A percentile compares a stretch with the other conserved stretches of the same genome.
phyloP scores from a whole-genome alignment of 371 early-diverging fungal species.

The Rhizopus microsporus region DNA sequence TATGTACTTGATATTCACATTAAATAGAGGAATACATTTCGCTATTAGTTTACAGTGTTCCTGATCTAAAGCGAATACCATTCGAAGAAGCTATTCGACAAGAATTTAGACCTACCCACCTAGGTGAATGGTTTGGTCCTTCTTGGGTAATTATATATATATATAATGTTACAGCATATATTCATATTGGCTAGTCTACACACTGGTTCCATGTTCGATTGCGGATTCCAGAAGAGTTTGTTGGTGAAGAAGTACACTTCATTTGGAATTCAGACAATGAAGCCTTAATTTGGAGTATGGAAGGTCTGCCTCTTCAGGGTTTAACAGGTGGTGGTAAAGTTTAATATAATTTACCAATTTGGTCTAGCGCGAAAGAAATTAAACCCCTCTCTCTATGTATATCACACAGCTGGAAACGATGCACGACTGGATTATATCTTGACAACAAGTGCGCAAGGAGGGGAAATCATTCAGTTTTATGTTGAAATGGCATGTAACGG shows the following conservation, averaged over 20 bases:
- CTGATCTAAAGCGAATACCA: slow-evolving; percentile 76
- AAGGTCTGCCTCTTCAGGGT: slow-evolving; percentile 84
- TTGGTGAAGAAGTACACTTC: slow-evolving; percentile 73
- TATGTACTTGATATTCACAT: background rate
- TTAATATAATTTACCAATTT: background rate
- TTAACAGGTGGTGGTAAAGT: slow-evolving; percentile 75
- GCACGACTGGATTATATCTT: slow-evolving; percentile 76
- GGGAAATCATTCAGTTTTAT: slow-evolving; percentile 73
- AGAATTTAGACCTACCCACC: slow-evolving; percentile 61
- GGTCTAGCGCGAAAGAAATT: background rate
- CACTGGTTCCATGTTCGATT: slow-evolving; percentile 85
- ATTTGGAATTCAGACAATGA: slow-evolving; percentile 86
- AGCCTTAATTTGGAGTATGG: slow-evolving; percentile 83
- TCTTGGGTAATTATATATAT: slow-evolving; percentile 71
- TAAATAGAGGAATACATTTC: slow-evolving; percentile 46
- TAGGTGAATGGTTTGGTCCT: slow-evolving; percentile 83
- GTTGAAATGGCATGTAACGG: slow-evolving; percentile 92
- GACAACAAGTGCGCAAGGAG: slow-evolving; percentile 60
- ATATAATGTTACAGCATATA: background rate
- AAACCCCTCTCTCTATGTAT: background rate
- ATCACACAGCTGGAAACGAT: slow-evolving; percentile 54
- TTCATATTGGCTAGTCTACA: slow-evolving; percentile 64
- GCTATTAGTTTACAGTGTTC: slow-evolving; percentile 72
- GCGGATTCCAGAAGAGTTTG: slow-evolving; percentile 73
- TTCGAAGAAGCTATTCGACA: slow-evolving; percentile 84